Evolutionary conservation across 1,284 basidiomycete genomes (phyloP).

Genomic region (Malassezia equina): DNA sequence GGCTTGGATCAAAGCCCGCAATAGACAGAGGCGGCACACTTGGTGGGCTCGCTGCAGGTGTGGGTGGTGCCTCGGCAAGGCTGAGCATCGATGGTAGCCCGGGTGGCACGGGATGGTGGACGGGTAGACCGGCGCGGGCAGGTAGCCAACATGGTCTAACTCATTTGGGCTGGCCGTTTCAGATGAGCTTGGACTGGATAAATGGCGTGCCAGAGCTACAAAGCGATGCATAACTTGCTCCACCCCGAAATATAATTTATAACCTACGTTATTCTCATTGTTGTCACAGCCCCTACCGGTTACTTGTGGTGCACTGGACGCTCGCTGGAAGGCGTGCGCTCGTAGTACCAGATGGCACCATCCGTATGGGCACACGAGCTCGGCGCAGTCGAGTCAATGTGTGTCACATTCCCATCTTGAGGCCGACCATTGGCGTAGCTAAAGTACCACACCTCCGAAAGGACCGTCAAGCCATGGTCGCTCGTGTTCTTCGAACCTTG

Average conservation of each 20-base stretch:
- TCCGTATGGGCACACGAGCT: not conserved
- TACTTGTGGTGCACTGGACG: not conserved
- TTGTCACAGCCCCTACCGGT: not conserved
- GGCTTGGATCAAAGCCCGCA: not conserved
- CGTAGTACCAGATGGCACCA: slow-evolving; percentile 6
- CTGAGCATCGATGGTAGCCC: not conserved
- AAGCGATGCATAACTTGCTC: not conserved
- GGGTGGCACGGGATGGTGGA: not conserved
- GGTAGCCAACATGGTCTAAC: not conserved
- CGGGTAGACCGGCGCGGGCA: not conserved
- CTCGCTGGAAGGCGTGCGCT: slow-evolving; percentile 2
- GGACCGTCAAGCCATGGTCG: not conserved
- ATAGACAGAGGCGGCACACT: not conserved
- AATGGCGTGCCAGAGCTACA: no score
- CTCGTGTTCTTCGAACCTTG: not conserved
- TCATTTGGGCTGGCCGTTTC: not conserved
- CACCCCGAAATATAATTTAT: not conserved
- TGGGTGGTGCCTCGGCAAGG: not conserved
- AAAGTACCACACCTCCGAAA: slow-evolving; percentile 10
- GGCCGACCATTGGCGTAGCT: slow-evolving; percentile 2
- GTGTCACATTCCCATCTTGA: not conserved
- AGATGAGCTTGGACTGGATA: not conserved
- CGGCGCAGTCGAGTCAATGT: not conserved
- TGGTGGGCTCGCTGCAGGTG: not conserved
- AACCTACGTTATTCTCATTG: not conserved